These are phyloP conservation scores for Vitis hybrid DNA, from an alignment of 177 flowering plant genomes.

Conservation along the genomic window DNA sequence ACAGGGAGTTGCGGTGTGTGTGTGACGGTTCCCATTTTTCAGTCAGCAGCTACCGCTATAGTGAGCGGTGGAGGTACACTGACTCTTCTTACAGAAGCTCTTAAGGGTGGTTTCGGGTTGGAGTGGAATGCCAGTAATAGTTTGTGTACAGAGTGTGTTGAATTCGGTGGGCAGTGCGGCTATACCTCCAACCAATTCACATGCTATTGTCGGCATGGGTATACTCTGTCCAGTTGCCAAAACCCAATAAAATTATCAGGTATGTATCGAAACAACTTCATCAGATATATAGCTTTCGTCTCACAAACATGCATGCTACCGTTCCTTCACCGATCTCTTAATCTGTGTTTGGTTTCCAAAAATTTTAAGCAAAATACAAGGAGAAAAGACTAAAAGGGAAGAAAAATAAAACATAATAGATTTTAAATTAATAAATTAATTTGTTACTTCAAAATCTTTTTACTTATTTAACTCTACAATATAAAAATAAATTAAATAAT, in stretches of 20 bases:
- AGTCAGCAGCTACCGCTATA: background rate
- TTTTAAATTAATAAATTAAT: no score
- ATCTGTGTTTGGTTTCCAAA: no score
- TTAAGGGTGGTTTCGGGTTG: slow-evolving; percentile 21
- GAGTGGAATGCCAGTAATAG: slow-evolving; percentile 9
- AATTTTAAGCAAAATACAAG: no score
- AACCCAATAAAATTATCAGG: background rate
- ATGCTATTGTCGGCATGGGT: slow-evolving; percentile 9
- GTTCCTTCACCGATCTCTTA: no score
- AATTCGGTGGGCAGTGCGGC: slow-evolving; percentile 21
- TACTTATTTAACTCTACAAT: no score
- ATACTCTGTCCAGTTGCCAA: slow-evolving; percentile 19
- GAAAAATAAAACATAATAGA: no score
- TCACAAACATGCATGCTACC: no score
- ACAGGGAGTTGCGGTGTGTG: background rate
- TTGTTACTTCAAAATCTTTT: no score
- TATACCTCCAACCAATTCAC: slow-evolving; percentile 18
- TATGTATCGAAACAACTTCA: background rate
- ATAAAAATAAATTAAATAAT: no score
- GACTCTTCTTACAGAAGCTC: background rate
- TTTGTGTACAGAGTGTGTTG: slow-evolving; percentile 15
- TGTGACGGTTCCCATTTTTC: slow-evolving; percentile 13
- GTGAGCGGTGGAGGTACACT: background rate
- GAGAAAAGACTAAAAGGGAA: no score
- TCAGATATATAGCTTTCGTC: no score